Percentiles rank a stretch among this genome's conserved stretches.
phyloP scores from a whole-genome alignment of 1,284 basidiomycete species.

The Trichosporon sp. region DNA sequence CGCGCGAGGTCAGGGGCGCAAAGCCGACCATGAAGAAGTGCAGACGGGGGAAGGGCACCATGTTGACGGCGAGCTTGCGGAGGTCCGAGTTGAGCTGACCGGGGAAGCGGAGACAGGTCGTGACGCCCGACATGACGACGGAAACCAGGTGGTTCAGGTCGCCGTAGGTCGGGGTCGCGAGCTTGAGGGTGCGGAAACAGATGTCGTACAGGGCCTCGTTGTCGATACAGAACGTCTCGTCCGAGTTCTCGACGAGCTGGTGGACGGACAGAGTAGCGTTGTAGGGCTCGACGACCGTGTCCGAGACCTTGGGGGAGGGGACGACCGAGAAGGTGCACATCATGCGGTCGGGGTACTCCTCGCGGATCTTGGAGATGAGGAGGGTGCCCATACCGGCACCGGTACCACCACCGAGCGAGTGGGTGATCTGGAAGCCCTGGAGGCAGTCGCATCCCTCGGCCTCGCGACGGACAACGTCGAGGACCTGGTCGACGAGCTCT shows the following conservation, averaged over 20 bases:
- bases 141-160: constrained; percentile 97
- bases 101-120: constrained; percentile 64
- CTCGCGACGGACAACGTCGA: constrained; percentile 60
- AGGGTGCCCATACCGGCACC: constrained; percentile 62
- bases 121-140: constrained; percentile 86
- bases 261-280: constrained; percentile 60
- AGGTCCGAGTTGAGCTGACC: constrained; percentile 98
- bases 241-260: constrained; percentile 62
- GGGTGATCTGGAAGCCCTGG: constrained; percentile 60
- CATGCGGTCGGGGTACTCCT: constrained; percentile 62
- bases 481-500: constrained; percentile 57
- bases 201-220: constrained; percentile 99
- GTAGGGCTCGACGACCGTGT: constrained; percentile 62
- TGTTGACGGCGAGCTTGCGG: constrained; percentile 95
- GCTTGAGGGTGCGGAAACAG: constrained; percentile 93
- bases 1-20: constrained; percentile 87
- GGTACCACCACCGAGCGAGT: constrained; percentile 61
- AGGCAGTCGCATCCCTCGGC: constrained; percentile 58
- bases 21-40: constrained; percentile 99
- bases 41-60: constrained; percentile 98
- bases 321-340: constrained; percentile 62
- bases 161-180: constrained; percentile 87
- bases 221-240: constrained; percentile 68
- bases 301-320: constrained; percentile 59
- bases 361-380: constrained; percentile 60